Base-by-base conservation (phyloP, 2,329 filamentous ascomycete species). In the Sporothrix curviconia region DNA sequence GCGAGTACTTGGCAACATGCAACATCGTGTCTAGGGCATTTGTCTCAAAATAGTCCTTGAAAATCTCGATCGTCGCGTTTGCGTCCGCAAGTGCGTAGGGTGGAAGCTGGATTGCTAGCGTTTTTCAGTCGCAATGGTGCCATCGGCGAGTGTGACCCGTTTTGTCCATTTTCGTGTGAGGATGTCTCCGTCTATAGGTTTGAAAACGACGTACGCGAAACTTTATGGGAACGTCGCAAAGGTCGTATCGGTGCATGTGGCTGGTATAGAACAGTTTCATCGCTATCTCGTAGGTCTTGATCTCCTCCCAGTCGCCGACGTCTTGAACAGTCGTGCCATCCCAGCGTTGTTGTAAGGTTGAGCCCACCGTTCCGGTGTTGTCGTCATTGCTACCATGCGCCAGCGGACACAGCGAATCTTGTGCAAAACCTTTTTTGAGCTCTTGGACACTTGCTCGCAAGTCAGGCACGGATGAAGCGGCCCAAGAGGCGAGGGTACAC, bases 391-490 rank as follows among this genome's bases (percentile, higher is more conserved):
- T 24, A 69, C 71, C 11, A 80, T 66, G 60, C 74, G 76, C 61
- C 68, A 71, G 12, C 78, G 72, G 14, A 70, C 64, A 57, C 78
- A 81, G 0, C 71, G 70, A 4, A 75, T 64, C 24, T 69, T 67
- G 55, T 80, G 77, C 5, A 80, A 72, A 2, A 75, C 74, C 60
- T 77, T 80, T 39, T 73, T 74, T 0, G 76, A 78, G 1, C 68
- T 68, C 28, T 64, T 66, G 11, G 68, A 66, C 3, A 77, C 69
- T 1, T 62, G 64, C 7, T 65, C 59, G 60, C 78, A 81, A 2
- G 71, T 72, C 2, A 67, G 9, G 63, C 78, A 81, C 5, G 68
- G 60, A 8, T 56, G 58, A 3, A 43, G 17, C 0, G 60, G 60
- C 2, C 59, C 58, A 0, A 42, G 24, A 1, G 55, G 54, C 67